Base-by-base conservation (phyloP, 2,329 filamentous ascomycete species). In the Hymenoscyphus salicellus region DNA sequence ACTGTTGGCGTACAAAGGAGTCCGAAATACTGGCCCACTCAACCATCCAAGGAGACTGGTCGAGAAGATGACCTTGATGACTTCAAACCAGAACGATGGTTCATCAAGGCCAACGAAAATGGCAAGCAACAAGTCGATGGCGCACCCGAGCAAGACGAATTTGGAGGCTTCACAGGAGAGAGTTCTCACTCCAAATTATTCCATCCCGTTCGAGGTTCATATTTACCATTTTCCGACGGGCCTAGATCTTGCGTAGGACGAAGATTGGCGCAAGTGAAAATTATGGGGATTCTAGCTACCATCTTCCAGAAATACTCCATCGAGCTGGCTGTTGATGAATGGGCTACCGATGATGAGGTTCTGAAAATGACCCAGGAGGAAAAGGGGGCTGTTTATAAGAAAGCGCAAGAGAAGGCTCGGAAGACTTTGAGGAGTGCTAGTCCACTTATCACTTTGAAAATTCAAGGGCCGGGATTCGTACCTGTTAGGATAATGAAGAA, bases 71-170 rank as follows among this genome's bases (percentile, higher is more conserved):
- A 93, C 70, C 77, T 91, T 1, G 81, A 88, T 61, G 84, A 89
- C 64, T 94, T 88, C 76, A 79, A 86, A 58, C 90, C 91, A 0
- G 88, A 91, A 75, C 83, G 91, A 55, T 93, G 91, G 91, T 84
- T 91, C 67, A 77, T 79, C 26, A 75, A 72, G 30, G 66, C 41
- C 17, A 66, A 67, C 14, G 36, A 38, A 2, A 1, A 72, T 70
- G 10, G 72, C 63, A 33, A 67, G 63, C 7, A 74, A 73, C 26
- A 65, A 71, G 28, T 60, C 36, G 23, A 33, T 20, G 62, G 58
- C 41, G 43, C 56, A 30, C 16, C 80, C 14, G 76, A 77, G 16
- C 77, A 78, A 2, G 84, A 84, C 62, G 83, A 87, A 60, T 82
- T 85, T 65, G 86, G 85, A 62, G 84, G 86, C 2, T 85, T 84